Base-by-base conservation (phyloP, 306 rosid species). In the Acacia acuminata region DNA sequence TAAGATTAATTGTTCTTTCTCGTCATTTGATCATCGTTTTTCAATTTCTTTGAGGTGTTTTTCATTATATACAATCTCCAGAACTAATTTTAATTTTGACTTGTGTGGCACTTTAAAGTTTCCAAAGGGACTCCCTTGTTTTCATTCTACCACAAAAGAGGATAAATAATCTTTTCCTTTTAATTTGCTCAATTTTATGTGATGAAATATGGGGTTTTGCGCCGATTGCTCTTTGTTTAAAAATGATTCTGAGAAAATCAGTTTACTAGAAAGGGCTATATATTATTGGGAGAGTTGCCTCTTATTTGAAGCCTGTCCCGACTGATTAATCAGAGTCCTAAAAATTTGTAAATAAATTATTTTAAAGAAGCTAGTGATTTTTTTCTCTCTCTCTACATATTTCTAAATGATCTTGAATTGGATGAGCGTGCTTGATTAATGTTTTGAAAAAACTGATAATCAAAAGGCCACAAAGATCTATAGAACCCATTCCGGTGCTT, bases 1-100 rank as follows among this genome's bases (percentile, higher is more conserved):
- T 90, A 77, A 89, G 94, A 80, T n/a, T 36, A 0, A 15, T 22
- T 27, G 15, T 19, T 36, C 7, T 14, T 8, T 22, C 48, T 51
- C 30, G 19, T 45, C 42, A 11, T 66, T 45, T 22, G 16, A 7
- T 63, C 9, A 75, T 75, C 50, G 5, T 10, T 72, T 17, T 72
- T 25, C 24, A 16, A 10, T 74, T 34, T 34, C 19, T 4, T 74
- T 51, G 6, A 40, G 12, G 58, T 56, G n/a, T 14, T 53, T 51
- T 19, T 75, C 67, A 36, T n/a, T 34, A 8, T 17, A 50, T 22
- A 17, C 65, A 32, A 30, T 43, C 24, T 43, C 55, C 15, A 3
- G 10, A 16, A 27, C 4, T 15, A 38, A 34, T 8, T 14, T 77
- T 25, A 1, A 43, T 75, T 34, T 2, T 68, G 16, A 15, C 63